Base-by-base conservation (phyloP, 345 rosid species). In the Excoecaria cochinchinensis region DNA sequence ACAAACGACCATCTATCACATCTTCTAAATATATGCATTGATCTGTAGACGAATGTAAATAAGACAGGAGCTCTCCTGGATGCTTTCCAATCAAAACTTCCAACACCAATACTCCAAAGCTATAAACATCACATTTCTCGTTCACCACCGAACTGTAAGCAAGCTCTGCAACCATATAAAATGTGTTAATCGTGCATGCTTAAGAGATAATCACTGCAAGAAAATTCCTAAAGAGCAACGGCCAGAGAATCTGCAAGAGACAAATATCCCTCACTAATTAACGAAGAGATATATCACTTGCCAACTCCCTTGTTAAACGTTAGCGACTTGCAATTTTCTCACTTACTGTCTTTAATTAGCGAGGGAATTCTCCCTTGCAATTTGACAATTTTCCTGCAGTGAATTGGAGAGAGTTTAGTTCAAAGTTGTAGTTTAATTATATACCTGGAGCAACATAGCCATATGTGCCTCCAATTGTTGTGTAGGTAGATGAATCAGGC, bases 391-490 rank as follows among this genome's bases (percentile, higher is more conserved):
- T 31, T 31, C 31, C 2, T 31, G 16, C 7, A 15, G 0, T 6
- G n/a, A 42, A 47, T 4, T 1, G 2, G 1, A 13, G 16, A 24
- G 10, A 3, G 24, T 56, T 56, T 17, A 56, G 4, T 4, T 56
- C 3, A 38, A 6, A 55, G 13, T 52, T 39, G 3, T 5, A 55
- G 51, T 11, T 12, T 38, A 53, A 31, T 70, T 17, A 21, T 19
- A 8, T 50, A 73, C 76, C 76, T 31, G 76, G 76, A 60, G 76
- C 76, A 24, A 61, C 58, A 48, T 73, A 73, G 7, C 76, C 76
- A 4, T 24, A 73, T 17, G 76, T 73, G 47, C 76, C 76, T 4
- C 58, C 76, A 73, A 73, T 10, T 25, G 58, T 12, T 24, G 76
- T 73, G 58, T 57, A 48, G 7, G 47, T 73, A 11, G 69, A 73